Evolutionary conservation across 116 monocot genomes (phyloP).

Genomic region (Iris pallida): DNA sequence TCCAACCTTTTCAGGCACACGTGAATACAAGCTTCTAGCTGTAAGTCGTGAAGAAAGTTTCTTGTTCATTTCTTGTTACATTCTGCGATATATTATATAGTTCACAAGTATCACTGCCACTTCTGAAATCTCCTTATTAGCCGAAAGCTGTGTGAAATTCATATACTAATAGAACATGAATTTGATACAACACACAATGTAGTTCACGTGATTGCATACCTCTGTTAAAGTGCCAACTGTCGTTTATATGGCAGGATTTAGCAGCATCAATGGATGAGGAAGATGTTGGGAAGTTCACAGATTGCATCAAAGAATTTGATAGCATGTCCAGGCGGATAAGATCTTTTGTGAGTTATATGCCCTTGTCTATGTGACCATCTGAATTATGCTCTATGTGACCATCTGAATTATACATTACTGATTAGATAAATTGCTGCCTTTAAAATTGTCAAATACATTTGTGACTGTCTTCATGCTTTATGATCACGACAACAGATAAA

Average conservation of each 20-base stretch:
- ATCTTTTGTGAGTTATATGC: neutral
- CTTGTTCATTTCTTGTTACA: neutral
- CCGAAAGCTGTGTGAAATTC: neutral
- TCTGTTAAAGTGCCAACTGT: neutral
- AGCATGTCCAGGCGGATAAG: slow-evolving; percentile 80
- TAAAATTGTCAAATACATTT: too few relatives aligned
- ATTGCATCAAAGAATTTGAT: slow-evolving; percentile 71
- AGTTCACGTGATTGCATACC: neutral
- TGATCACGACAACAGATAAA: too few relatives aligned
- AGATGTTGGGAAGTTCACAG: slow-evolving; percentile 73
- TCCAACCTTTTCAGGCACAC: slow-evolving; percentile 78
- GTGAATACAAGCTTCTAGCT: slow-evolving; percentile 74
- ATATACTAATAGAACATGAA: neutral
- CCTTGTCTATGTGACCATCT: neutral
- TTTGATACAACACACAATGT: neutral
- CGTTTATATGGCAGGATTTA: slow-evolving; percentile 52
- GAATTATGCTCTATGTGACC: too few relatives aligned
- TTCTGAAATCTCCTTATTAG: neutral
- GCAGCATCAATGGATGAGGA: slow-evolving; percentile 73
- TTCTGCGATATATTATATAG: neutral
- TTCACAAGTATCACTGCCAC: neutral
- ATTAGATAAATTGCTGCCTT: too few relatives aligned
- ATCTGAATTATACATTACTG: too few relatives aligned
- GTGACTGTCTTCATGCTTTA: too few relatives aligned
- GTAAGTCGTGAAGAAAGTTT: slow-evolving; percentile 33